These are phyloP conservation scores for Geotrichum fermentans DNA, from an alignment of 1,139 yeast genomes.

Conservation along the genomic window DNA sequence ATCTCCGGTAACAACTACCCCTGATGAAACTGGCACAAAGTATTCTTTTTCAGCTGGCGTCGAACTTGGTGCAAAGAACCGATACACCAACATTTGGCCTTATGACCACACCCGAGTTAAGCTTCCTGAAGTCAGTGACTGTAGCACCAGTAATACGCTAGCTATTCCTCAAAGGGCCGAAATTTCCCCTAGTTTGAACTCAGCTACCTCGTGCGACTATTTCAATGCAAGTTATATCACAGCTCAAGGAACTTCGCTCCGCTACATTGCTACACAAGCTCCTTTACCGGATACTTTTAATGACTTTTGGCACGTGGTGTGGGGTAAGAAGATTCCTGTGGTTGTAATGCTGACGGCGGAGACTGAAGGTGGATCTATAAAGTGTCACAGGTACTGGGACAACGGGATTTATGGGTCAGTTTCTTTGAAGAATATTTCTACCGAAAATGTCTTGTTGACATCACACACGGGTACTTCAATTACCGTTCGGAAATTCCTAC, in stretches of 20 bases:
- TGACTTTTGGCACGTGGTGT: conserved; percentile 77
- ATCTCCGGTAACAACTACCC: conserved; percentile 20
- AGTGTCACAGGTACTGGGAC: conserved; percentile 57
- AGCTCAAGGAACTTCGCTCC: conserved; percentile 34
- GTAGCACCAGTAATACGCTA: not conserved
- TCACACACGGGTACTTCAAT: conserved; percentile 21
- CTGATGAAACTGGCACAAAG: conserved; percentile 22
- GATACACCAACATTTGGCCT: conserved; percentile 79
- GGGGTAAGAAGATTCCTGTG: conserved; percentile 56
- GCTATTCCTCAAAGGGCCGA: not conserved
- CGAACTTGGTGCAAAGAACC: conserved; percentile 64
- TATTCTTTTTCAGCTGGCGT: conserved; percentile 63
- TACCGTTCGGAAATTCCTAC: conserved; percentile 24
- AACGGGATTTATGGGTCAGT: conserved; percentile 32
- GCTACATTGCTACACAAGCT: conserved; percentile 81
- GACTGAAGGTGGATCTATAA: conserved; percentile 48
- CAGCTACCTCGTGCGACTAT: conserved; percentile 40
- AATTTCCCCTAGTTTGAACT: not conserved
- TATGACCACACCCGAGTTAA: conserved; percentile 76
- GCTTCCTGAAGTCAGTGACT: conserved; percentile 31
- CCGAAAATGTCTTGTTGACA: conserved; percentile 14
- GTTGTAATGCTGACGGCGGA: conserved; percentile 66
- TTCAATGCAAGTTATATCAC: conserved; percentile 59
- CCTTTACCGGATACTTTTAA: conserved; percentile 71
- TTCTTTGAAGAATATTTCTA: conserved; percentile 10